A percentile compares a stretch with the other conserved stretches of the same genome.
Conservation (phyloP, 2,329 filamentous ascomycete genomes). For the Coleophoma eucalyptorum region DNA sequence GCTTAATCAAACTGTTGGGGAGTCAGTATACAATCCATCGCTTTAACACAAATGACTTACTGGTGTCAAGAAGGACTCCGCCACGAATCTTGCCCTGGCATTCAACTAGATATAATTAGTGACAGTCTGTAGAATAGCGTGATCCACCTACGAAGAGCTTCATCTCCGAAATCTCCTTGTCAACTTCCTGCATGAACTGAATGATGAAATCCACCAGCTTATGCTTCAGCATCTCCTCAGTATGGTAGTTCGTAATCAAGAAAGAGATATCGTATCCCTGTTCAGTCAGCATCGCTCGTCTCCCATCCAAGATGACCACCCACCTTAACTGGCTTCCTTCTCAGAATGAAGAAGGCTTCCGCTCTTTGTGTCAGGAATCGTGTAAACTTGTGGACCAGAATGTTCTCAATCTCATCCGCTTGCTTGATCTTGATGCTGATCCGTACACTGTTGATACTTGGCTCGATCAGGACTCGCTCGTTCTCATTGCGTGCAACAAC, state of each 20-base stretch:
- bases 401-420: constrained; percentile 97
- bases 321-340: constrained; percentile 93
- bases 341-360: constrained; percentile 93
- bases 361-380: constrained; percentile 94
- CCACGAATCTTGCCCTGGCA: constrained; percentile 93
- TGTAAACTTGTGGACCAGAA: constrained; percentile 97
- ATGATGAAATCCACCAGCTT: constrained; percentile 99
- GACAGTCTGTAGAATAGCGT: neutral
- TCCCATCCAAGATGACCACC: constrained; percentile 6
- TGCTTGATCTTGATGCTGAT: constrained; percentile 99
- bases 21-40: neutral
- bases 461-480: constrained; percentile 93
- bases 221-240: constrained; percentile 97
- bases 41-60: constrained; percentile 43
- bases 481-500: constrained; percentile 94
- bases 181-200: constrained; percentile 99
- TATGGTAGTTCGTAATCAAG: constrained; percentile 97
- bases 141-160: constrained; percentile 86
- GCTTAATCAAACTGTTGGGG: constrained; percentile 20
- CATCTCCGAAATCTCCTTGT: constrained; percentile 99
- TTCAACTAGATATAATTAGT: constrained; percentile 66
- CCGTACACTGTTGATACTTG: constrained; percentile 93
- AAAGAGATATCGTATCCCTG: constrained; percentile 98
- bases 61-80: constrained; percentile 95
- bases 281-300: constrained; percentile 10